phyloP scores from a whole-genome alignment of 2,329 filamentous ascomycete species.

The Calycina herbarum region DNA sequence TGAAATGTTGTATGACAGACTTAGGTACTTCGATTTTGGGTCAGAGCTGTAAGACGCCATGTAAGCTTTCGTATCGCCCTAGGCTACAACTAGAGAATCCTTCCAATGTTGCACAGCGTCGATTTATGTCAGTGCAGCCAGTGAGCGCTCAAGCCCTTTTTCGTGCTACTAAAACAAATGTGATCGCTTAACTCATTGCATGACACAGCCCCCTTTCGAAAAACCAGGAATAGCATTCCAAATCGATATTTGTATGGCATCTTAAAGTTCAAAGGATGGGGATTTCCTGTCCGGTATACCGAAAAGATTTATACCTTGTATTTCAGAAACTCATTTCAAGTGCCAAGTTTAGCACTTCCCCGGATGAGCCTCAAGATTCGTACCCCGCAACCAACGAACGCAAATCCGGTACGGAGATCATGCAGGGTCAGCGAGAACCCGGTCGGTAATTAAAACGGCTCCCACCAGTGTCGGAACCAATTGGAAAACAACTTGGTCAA shows the following conservation, averaged over 20 bases:
- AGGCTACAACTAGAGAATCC: not conserved
- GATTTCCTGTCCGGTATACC: not conserved
- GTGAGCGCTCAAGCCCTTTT: not conserved
- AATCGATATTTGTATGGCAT: no score
- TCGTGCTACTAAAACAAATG: not conserved
- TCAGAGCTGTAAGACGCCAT: not conserved
- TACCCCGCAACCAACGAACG: not conserved
- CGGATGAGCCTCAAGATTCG: constrained; percentile 2
- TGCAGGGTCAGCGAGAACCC: not conserved
- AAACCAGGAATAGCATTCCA: not conserved
- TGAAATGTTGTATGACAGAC: not conserved
- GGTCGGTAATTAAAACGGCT: not conserved
- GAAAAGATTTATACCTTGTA: not conserved
- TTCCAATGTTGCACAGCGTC: not conserved
- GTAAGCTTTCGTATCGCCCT: not conserved
- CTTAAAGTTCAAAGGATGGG: not conserved
- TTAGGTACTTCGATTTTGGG: not conserved
- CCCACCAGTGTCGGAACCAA: not conserved
- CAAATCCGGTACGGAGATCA: not conserved
- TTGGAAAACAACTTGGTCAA: not conserved
- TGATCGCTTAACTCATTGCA: constrained; percentile 2
- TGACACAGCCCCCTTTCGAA: not conserved
- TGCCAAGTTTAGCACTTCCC: not conserved
- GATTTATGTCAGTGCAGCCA: not conserved
- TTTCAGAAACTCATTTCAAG: not conserved